Percentiles rank a stretch among this genome's conserved stretches.
These are phyloP conservation scores for Pseudogymnoascus sp. DNA, from an alignment of 2,329 filamentous ascomycete genomes.

Conservation along the genomic window DNA sequence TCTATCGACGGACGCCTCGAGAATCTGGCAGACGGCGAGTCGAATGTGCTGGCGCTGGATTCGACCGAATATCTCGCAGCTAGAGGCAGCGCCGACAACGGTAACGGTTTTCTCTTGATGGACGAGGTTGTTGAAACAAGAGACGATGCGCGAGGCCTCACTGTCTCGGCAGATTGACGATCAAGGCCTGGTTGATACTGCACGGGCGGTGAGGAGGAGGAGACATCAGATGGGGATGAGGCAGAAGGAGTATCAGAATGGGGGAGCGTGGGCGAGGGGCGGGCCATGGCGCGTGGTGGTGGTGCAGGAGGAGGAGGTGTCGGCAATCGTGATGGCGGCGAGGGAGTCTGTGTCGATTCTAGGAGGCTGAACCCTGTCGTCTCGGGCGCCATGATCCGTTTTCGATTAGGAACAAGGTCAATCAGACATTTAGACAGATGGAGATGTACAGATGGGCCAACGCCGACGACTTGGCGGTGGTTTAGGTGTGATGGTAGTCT, in stretches of 20 bases:
- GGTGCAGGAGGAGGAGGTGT: not conserved
- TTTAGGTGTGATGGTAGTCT: not conserved
- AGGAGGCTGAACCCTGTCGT: constrained; percentile 1
- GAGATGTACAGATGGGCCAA: not conserved
- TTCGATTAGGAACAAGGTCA: not conserved
- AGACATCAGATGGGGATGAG: constrained; percentile 23
- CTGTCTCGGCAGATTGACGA: not conserved
- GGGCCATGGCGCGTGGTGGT: not conserved
- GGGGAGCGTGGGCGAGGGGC: constrained; percentile 9
- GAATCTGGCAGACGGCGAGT: constrained; percentile 43
- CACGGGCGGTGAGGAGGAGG: constrained; percentile 12
- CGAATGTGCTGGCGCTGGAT: constrained; percentile 26
- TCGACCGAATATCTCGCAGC: constrained; percentile 39
- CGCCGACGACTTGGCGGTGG: not conserved
- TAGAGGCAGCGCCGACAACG: constrained; percentile 43
- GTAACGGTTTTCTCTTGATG: constrained; percentile 53
- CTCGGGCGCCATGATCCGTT: constrained; percentile 4
- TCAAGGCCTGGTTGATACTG: not conserved
- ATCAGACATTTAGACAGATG: constrained; percentile 3
- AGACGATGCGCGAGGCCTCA: not conserved
- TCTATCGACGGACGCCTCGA: constrained; percentile 48
- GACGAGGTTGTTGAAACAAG: constrained; percentile 17
- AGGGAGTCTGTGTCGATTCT: not conserved
- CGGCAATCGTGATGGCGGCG: not conserved
- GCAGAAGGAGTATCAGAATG: constrained; percentile 24